Base-by-base conservation (phyloP, 257 asterid species). In the Nicotiana tomentosiformis region DNA sequence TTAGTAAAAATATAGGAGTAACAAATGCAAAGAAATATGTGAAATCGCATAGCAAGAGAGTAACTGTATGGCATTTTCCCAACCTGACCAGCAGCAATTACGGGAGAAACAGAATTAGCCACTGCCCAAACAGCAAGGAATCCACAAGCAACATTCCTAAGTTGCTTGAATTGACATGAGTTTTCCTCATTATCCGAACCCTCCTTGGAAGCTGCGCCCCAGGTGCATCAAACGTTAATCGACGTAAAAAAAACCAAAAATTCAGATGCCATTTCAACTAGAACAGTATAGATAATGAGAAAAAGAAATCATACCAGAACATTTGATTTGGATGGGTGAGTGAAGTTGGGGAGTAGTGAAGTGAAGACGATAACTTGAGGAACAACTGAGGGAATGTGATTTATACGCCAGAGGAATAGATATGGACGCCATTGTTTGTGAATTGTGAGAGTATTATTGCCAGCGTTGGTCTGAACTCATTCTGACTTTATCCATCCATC, bases 101-200 rank as follows among this genome's bases (percentile, higher is more conserved):
- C 95, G 14, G 99, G 99, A 2, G 98, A 91, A 86, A 87, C 93
- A 85, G 97, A 83, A 78, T 87, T 83, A 26, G 51, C 51, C 51
- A 95, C 85, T 37, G 97, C 96, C 92, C 94, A 95, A 91, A 87
- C 96, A 87, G 97, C 97, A 85, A 95, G 93, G 81, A 92, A 55
- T 6, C 99, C 97, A 87, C 93, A 94, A 82, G 97, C 97, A 32
- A 89, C 95, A 85, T 86, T 90, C 67, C 93, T 93, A 5, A 95
- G 85, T 84, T 91, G 91, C 91, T 91, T 92, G 70, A 90, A 90
- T 12, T 83, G 86, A 78, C 79, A 26, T 53, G 55, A 62, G 66
- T 15, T 85, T 29, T 87, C 90, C 23, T 86, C 86, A 14, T 76
- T 29, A 60, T 86, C 78, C 14, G 76, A 58, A 60, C 55, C 85